Conservation (phyloP, 495 filamentous ascomycete species). For the Lindgomyces ingoldianus region DNA sequence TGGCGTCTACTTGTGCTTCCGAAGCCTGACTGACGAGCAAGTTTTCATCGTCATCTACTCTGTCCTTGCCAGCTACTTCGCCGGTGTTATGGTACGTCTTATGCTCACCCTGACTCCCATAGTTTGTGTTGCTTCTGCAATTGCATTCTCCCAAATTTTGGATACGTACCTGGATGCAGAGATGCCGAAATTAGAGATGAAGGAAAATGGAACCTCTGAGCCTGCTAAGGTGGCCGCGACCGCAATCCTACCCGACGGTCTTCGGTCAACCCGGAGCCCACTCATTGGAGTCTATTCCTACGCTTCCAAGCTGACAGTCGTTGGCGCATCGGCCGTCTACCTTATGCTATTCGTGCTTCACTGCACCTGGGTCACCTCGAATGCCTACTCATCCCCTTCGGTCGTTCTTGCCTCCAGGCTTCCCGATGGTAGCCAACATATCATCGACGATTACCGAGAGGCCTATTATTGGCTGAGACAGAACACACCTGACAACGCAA, state of each 20-base stretch:
- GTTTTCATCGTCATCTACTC: constrained; percentile 98
- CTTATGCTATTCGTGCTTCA: constrained; percentile 92
- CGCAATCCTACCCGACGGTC: constrained; percentile 47
- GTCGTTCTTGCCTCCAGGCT: constrained; percentile 90
- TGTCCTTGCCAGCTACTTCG: constrained; percentile 94
- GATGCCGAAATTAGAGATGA: constrained; percentile 49
- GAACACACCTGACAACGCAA: constrained; percentile 90
- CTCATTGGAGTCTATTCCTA: constrained; percentile 80
- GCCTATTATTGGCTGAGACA: constrained; percentile 99
- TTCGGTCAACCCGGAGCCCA: constrained; percentile 71
- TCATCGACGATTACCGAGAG: constrained; percentile 99
- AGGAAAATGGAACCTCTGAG: constrained; percentile 53
- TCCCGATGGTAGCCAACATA: constrained; percentile 94
- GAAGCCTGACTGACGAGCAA: constrained; percentile 89
- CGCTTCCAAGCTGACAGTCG: constrained; percentile 74
- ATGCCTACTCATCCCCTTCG: constrained; percentile 96
- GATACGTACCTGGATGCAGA: constrained; percentile 76
- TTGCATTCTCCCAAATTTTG: constrained; percentile 84
- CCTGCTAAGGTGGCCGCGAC: constrained; percentile 42
- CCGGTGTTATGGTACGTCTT: constrained; percentile 97
- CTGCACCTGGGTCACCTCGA: constrained; percentile 99
- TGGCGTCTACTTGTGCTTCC: constrained; percentile 98
- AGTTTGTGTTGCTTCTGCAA: constrained; percentile 90
- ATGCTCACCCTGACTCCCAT: constrained; percentile 98
- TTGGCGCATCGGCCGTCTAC: constrained; percentile 71